Evolutionary conservation across 2,329 filamentous ascomycete genomes (phyloP).

Genomic region (Talaromyces albobiverticillius): DNA sequence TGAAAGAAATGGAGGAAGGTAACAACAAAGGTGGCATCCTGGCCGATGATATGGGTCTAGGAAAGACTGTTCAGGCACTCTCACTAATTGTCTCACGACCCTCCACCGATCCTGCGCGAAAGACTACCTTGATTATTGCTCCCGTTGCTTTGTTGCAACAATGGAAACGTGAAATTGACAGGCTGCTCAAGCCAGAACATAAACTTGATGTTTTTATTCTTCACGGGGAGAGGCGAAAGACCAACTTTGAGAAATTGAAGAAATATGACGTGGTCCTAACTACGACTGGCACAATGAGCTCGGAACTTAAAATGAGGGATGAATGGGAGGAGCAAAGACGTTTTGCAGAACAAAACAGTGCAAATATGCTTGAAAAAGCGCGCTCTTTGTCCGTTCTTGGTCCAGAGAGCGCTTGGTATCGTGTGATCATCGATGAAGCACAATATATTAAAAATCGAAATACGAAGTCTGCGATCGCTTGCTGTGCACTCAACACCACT

Average conservation of each 20-base stretch:
- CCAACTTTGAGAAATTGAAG: constrained; percentile 58
- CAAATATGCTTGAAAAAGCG: constrained; percentile 31
- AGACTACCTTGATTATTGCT: constrained; percentile 80
- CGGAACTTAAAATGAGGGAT: constrained; percentile 63
- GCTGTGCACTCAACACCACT: constrained; percentile 55
- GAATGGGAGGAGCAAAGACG: constrained; percentile 50
- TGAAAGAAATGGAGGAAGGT: constrained; percentile 70
- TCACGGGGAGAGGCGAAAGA: constrained; percentile 62
- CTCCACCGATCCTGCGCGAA: constrained; percentile 55
- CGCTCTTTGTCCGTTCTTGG: constrained; percentile 59
- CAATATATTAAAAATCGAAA: constrained; percentile 76
- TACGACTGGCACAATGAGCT: constrained; percentile 69
- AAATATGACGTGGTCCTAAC: constrained; percentile 73
- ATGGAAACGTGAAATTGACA: constrained; percentile 76
- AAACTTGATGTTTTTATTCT: constrained; percentile 65
- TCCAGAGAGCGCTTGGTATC: constrained; percentile 59
- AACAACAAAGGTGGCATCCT: constrained; percentile 72
- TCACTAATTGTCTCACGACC: constrained; percentile 69
- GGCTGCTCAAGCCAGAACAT: constrained; percentile 62
- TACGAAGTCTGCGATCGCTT: constrained; percentile 61
- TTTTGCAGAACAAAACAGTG: constrained; percentile 36
- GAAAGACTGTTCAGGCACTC: constrained; percentile 80
- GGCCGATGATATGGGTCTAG: constrained; percentile 79
- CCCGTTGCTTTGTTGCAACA: constrained; percentile 78
- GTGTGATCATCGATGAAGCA: constrained; percentile 74